These are phyloP conservation scores for Neonectria neomacrospora DNA, from an alignment of 2,329 filamentous ascomycete genomes.

Conservation along the genomic window DNA sequence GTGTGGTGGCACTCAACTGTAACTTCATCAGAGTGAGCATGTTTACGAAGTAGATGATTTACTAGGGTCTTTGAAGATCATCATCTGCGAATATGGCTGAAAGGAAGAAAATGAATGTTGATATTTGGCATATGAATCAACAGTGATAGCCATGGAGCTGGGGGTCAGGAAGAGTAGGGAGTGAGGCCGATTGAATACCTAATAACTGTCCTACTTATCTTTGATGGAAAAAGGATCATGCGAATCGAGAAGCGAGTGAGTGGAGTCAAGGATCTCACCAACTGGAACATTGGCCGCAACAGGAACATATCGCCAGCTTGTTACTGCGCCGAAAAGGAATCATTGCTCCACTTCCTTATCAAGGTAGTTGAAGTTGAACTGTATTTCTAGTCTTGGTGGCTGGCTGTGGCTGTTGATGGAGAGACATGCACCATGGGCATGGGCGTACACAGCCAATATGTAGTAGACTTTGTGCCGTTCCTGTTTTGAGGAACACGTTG, in stretches of 20 bases:
- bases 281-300: too few species aligned
- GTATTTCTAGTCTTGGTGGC: not conserved
- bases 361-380: not conserved
- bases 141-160: too few species aligned
- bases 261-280: too few species aligned
- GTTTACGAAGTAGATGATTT: not conserved
- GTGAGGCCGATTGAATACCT: too few species aligned
- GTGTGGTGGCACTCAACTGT: not conserved
- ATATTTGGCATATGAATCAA: too few species aligned
- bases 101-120: not conserved
- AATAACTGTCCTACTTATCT: too few species aligned
- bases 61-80: not conserved
- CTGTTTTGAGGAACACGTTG: not conserved
- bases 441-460: not conserved
- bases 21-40: not conserved
- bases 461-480: not conserved
- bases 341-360: not conserved
- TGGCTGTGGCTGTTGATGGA: not conserved
- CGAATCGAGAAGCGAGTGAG: not conserved
- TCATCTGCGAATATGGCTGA: not conserved
- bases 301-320: not conserved
- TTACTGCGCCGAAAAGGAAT: not conserved
- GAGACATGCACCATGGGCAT: not conserved
- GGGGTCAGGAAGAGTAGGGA: not conserved
- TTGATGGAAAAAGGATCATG: too few species aligned